Percentiles rank a stretch among this genome's conserved stretches.
Conservation (phyloP, 805 yeast species). For the Komagataella ulmi region DNA sequence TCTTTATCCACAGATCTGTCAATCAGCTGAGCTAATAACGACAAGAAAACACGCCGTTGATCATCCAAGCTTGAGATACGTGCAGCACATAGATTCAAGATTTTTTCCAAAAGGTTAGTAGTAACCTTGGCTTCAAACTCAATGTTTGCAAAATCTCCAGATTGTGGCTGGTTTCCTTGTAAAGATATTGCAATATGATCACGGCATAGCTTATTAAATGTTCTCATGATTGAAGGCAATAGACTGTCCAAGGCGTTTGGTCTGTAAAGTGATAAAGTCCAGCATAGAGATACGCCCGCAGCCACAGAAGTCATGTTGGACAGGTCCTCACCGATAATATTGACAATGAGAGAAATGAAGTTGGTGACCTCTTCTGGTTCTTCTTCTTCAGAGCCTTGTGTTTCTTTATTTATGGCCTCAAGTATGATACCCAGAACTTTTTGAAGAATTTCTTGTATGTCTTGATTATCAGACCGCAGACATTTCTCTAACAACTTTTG, state of each 20-base stretch:
- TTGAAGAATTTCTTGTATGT: constrained; percentile 74
- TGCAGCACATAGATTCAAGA: constrained; percentile 63
- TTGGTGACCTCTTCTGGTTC: constrained; percentile 49
- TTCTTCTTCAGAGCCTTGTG: constrained; percentile 27
- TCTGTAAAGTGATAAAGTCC: constrained; percentile 65
- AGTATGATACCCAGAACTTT: constrained; percentile 60
- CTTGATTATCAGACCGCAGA: constrained; percentile 70
- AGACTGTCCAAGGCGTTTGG: constrained; percentile 67
- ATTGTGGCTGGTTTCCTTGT: constrained; percentile 19
- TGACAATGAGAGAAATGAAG: constrained; percentile 46
- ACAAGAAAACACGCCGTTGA: constrained; percentile 78
- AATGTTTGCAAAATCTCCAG: constrained; percentile 8
- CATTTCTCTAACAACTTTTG: constrained; percentile 71
- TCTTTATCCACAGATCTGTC: constrained; percentile 77
- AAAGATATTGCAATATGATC: constrained; percentile 67
- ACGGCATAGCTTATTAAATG: constrained; percentile 78
- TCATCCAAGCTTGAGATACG: constrained; percentile 85
- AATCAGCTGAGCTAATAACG: constrained; percentile 77
- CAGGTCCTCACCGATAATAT: constrained; percentile 71
- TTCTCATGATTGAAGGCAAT: constrained; percentile 68
- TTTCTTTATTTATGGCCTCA: constrained; percentile 43
- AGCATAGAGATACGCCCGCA: constrained; percentile 74
- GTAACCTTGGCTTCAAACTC: constrained; percentile 76
- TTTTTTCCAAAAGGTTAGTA: constrained; percentile 60
- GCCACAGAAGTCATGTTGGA: constrained; percentile 60